Evolutionary conservation across 495 filamentous ascomycete genomes (phyloP), one percentile per base, ranked within the genome.

Genomic region (Lasiosphaeris hirsuta): DNA sequence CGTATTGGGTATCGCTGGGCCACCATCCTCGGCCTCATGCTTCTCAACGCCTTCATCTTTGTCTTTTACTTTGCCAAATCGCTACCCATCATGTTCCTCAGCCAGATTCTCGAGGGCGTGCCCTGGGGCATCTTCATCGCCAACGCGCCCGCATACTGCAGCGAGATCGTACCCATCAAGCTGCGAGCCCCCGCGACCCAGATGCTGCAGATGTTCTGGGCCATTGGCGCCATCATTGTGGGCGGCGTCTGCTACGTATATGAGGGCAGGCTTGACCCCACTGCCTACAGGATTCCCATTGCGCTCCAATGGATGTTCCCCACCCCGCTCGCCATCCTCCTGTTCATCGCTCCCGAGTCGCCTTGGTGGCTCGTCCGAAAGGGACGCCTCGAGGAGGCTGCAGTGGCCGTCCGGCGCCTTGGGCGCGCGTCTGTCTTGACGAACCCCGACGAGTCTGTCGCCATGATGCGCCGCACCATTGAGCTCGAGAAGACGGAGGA

Each of bases 191-290:
- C 86, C 61, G 69, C 88, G 42, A 87, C 84, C 5, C 84, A 84
- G n/a, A 87, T 86, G 56, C 83, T 88, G 54, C 88, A 88, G 60
- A 77, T 87, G 51, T 88, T 84, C 65, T 90, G 86, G 86, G 82
- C 79, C 23, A 72, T 89, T 10, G 86, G 86, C 10, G 83, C 87
- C 63, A 72, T 89, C 47, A 81, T 89, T 59, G 81, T 80, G 13
- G 69, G 82, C 8, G 86, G 84, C 44, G 84, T 89, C 15, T 76
- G 88, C 63, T 23, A 81, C 34, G 70, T 69, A 35, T 73, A 81
- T 9, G 56, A 72, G 10, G 72, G 77, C 52, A 68, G 85, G 60
- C 80, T 81, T 74, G 74, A 75, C 1, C 84, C 89, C 67, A 88
- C 86, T 87, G 81, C 86, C 63, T 90, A 84, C 77, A 84, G 85